Evolutionary conservation across 23 red algal genomes (phyloP).

Genomic region (Chondrus crispus): DNA sequence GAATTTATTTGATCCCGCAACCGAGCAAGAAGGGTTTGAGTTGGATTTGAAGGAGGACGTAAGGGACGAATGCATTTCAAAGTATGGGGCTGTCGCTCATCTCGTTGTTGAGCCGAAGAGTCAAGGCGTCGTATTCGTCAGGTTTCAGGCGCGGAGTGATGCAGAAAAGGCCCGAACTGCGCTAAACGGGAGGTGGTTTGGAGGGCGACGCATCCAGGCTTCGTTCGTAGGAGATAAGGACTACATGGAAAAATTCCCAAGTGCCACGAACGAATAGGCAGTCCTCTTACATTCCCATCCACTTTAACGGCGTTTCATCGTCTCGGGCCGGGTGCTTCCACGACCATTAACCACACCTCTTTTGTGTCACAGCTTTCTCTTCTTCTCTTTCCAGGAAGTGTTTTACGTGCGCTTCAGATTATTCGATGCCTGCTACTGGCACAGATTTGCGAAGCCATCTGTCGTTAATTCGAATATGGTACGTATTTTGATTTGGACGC

Average conservation of each 20-base stretch:
- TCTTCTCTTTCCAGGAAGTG: too few species aligned
- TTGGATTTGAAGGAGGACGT: conserved; percentile 73
- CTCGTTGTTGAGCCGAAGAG: conserved; percentile 65
- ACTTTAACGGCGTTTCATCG: too few species aligned
- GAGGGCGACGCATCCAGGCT: conserved; percentile 56
- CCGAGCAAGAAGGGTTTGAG: conserved; percentile 71
- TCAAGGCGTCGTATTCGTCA: conserved; percentile 68
- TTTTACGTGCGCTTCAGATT: too few species aligned
- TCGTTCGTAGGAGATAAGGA: conserved; percentile 43
- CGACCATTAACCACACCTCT: too few species aligned
- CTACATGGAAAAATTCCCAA: conserved; percentile 42
- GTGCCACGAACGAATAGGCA: neutral
- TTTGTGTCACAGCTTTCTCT: too few species aligned
- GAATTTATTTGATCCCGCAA: conserved; percentile 78
- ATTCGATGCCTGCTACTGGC: too few species aligned
- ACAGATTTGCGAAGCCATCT: too few species aligned
- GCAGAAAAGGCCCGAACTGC: conserved; percentile 34
- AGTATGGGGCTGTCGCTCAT: conserved; percentile 68
- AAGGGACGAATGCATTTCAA: conserved; percentile 61
- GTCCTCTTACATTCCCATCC: too few species aligned
- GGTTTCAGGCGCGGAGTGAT: conserved; percentile 24
- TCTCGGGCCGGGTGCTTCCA: too few species aligned
- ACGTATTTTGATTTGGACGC: too few species aligned
- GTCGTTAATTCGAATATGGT: too few species aligned
- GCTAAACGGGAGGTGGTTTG: conserved; percentile 78